Percentiles rank a stretch among this genome's conserved stretches.
Conservation (phyloP, 768 basidiomycete species). For the Rhodotorula graminis region DNA sequence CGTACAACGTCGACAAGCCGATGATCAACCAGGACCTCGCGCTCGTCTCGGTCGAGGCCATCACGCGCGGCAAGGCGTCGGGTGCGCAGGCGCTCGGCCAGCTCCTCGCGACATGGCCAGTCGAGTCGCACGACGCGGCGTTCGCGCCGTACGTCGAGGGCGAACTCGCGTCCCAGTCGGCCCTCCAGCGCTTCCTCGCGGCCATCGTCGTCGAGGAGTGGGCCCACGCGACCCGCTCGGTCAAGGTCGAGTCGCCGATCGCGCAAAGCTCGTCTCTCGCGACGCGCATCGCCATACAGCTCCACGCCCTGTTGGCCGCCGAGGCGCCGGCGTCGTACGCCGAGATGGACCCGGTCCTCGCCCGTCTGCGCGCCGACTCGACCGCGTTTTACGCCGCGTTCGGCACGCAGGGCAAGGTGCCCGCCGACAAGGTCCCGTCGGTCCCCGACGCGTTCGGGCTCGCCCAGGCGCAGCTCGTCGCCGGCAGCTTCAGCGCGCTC, state of each 20-base stretch:
- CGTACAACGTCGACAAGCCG: conserved; percentile 91
- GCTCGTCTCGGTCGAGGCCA: conserved; percentile 67
- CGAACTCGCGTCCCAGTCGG: conserved; percentile 74
- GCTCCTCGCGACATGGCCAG: conserved; percentile 19
- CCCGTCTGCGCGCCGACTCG: conserved; percentile 74
- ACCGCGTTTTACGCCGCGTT: conserved; percentile 75
- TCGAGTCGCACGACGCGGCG: conserved; percentile 55
- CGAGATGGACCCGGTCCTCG: conserved; percentile 79
- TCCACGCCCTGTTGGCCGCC: conserved; percentile 60
- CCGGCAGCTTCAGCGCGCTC: conserved; percentile 65
- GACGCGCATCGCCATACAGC: conserved; percentile 55
- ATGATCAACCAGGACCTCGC: conserved; percentile 87
- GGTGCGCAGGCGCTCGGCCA: conserved; percentile 68
- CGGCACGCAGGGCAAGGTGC: conserved; percentile 77
- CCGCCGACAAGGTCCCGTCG: conserved; percentile 68
- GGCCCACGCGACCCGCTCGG: conserved; percentile 55
- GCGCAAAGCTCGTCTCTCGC: conserved; percentile 60
- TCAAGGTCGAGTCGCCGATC: conserved; percentile 4
- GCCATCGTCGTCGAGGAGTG: conserved; percentile 86
- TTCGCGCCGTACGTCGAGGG: conserved; percentile 71
- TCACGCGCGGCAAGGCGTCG: conserved; percentile 72
- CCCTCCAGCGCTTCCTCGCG: conserved; percentile 82
- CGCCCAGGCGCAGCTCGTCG: conserved; percentile 60
- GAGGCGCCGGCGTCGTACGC: conserved; percentile 74
- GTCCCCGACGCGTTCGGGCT: conserved; percentile 61